Conservation (phyloP, 2,329 filamentous ascomycete genomes). For the Pestalotiopsis sp. region DNA sequence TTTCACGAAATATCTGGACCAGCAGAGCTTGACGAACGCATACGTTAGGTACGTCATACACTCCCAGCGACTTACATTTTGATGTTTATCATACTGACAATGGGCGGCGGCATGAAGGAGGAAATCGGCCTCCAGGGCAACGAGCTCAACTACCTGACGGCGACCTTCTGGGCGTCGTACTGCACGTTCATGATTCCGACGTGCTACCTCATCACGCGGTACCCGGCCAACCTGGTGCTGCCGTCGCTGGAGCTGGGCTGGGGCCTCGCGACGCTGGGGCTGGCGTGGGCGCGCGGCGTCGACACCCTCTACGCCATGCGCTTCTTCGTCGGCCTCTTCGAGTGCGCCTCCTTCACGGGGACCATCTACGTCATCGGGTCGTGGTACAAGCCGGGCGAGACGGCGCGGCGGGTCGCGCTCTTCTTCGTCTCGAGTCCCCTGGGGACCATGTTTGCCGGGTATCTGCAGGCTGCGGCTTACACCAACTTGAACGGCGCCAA, state of each 20-base stretch:
- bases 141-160: slow-evolving; percentile 34
- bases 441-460: slow-evolving; percentile 53
- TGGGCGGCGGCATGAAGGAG: slow-evolving; percentile 38
- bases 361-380: slow-evolving; percentile 37
- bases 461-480: slow-evolving; percentile 57
- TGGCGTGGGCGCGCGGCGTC: slow-evolving; percentile 33
- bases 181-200: slow-evolving; percentile 43
- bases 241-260: slow-evolving; percentile 33
- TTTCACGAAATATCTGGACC: slow-evolving; percentile 42
- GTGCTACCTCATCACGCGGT: slow-evolving; percentile 38
- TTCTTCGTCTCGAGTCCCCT: slow-evolving; percentile 54
- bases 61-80: no score
- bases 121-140: slow-evolving; percentile 35
- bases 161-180: slow-evolving; percentile 39
- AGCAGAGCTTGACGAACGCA: slow-evolving; percentile 38
- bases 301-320: slow-evolving; percentile 37
- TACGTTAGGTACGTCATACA: slow-evolving; percentile 33
- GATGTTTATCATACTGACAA: not conserved
- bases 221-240: slow-evolving; percentile 37
- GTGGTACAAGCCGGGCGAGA: slow-evolving; percentile 37
- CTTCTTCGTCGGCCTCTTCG: slow-evolving; percentile 37
- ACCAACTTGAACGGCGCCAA: slow-evolving; percentile 51
- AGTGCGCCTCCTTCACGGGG: slow-evolving; percentile 30
- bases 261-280: slow-evolving; percentile 31
- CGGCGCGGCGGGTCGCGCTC: slow-evolving; percentile 49